A percentile compares a stretch with the other conserved stretches of the same genome.
Conservation (phyloP, 2,329 filamentous ascomycete species). For the Fusarium sp. region DNA sequence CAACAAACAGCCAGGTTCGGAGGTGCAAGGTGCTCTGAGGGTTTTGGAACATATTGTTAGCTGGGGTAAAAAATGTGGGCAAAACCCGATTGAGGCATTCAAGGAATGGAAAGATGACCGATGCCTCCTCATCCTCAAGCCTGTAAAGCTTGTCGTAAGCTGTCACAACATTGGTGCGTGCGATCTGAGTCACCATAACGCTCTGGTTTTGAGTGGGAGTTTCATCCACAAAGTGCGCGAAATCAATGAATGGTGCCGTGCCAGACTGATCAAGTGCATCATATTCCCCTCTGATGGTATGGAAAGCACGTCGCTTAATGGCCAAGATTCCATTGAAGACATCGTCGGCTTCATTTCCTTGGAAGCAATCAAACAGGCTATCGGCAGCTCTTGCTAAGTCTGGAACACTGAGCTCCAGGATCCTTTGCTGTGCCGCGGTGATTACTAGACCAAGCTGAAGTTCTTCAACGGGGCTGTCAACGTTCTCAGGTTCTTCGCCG, state of each 20-base stretch:
- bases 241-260: constrained; percentile 47
- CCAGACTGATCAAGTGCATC: constrained; percentile 20
- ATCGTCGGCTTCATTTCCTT: constrained; percentile 21
- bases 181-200: constrained; percentile 35
- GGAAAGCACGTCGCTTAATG: constrained; percentile 46
- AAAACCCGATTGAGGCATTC: constrained; percentile 49
- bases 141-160: constrained; percentile 48
- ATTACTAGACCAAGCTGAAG: constrained; percentile 2
- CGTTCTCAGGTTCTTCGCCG: constrained; percentile 2
- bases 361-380: constrained; percentile 45
- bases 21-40: constrained; percentile 50
- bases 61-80: constrained; percentile 46
- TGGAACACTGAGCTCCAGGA: constrained; percentile 43
- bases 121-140: constrained; percentile 8
- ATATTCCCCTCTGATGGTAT: constrained; percentile 43
- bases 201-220: not conserved
- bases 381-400: constrained; percentile 45
- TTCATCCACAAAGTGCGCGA: constrained; percentile 14
- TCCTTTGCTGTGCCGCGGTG: constrained; percentile 33
- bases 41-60: constrained; percentile 20
- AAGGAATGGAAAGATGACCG: constrained; percentile 47
- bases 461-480: constrained; percentile 1
- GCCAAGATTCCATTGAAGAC: constrained; percentile 40
- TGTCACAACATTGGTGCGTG: constrained; percentile 52
- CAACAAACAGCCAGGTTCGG: constrained; percentile 53